These are phyloP conservation scores for Alternaria rosae DNA, from an alignment of 2,329 filamentous ascomycete genomes.

Conservation along the genomic window DNA sequence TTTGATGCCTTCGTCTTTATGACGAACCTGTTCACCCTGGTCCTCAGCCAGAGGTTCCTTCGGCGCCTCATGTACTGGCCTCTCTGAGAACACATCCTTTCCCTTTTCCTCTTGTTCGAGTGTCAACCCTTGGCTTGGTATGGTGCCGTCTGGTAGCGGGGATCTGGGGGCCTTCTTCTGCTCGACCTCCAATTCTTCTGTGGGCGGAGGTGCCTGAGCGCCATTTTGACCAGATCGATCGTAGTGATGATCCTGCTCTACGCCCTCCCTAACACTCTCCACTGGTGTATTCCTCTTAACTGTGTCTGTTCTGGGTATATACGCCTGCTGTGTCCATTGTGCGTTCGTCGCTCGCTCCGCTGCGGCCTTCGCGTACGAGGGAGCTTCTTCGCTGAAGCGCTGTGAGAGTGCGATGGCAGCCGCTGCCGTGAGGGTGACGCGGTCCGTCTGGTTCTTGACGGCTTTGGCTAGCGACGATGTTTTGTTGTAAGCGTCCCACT, in stretches of 20 bases:
- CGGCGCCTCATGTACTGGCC: conserved; percentile 43
- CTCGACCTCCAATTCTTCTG: conserved; percentile 53
- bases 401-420: conserved; percentile 67
- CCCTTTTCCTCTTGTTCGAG: conserved; percentile 40
- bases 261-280: conserved; percentile 44
- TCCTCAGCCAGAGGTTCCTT: conserved; percentile 47
- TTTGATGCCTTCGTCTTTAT: conserved; percentile 39
- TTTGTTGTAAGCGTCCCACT: conserved; percentile 68
- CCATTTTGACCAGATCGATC: conserved; percentile 53
- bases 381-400: conserved; percentile 62
- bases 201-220: conserved; percentile 44
- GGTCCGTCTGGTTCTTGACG: conserved; percentile 67
- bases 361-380: conserved; percentile 40
- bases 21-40: conserved; percentile 18
- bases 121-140: conserved; percentile 51
- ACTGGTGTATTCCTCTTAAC: conserved; percentile 28
- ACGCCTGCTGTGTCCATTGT: conserved; percentile 26
- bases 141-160: conserved; percentile 60
- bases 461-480: conserved; percentile 71
- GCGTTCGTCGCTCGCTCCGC: conserved; percentile 28
- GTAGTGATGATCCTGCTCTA: conserved; percentile 62
- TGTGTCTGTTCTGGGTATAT: conserved; percentile 42
- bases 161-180: conserved; percentile 56
- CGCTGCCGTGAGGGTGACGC: conserved; percentile 66
- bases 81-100: conserved; percentile 45